Conservation (phyloP, 768 basidiomycete species). For the Boletus pseudo-olivaceus region DNA sequence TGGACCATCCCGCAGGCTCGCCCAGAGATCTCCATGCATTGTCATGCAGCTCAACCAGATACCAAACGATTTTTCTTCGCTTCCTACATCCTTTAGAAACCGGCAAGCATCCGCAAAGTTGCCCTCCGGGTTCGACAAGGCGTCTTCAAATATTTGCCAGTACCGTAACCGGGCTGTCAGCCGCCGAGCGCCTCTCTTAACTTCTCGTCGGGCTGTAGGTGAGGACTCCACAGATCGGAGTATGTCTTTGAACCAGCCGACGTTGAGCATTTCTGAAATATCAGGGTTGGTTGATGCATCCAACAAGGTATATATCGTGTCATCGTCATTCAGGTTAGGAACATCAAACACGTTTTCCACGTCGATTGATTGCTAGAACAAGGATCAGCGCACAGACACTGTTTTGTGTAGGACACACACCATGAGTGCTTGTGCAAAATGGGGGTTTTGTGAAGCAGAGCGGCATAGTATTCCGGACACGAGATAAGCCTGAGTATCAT, state of each 20-base stretch:
- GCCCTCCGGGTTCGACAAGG: slow-evolving; percentile 47
- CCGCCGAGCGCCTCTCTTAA: slow-evolving; percentile 44
- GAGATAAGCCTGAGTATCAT: slow-evolving; percentile 52
- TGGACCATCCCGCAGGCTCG: slow-evolving; percentile 13
- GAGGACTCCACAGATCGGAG: slow-evolving; percentile 17
- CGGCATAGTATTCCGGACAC: slow-evolving; percentile 62
- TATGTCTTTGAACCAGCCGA: slow-evolving; percentile 28
- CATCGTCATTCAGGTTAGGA: slow-evolving; percentile 47
- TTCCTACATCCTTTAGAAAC: slow-evolving; percentile 58
- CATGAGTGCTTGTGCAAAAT: slow-evolving; percentile 41
- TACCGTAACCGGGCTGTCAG: slow-evolving; percentile 49
- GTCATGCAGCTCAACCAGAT: slow-evolving; percentile 72
- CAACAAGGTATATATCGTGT: slow-evolving; percentile 52
- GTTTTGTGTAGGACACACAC: slow-evolving; percentile 26
- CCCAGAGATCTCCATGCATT: slow-evolving; percentile 49
- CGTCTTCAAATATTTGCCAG: slow-evolving; percentile 62
- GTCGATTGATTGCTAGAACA: slow-evolving; percentile 54
- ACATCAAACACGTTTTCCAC: slow-evolving; percentile 52
- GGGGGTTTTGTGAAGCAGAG: slow-evolving; percentile 62
- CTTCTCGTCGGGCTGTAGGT: slow-evolving; percentile 37
- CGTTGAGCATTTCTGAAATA: slow-evolving; percentile 52
- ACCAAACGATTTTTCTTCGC: slow-evolving; percentile 65
- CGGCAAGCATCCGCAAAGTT: slow-evolving; percentile 47
- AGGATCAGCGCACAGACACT: slow-evolving; percentile 7
- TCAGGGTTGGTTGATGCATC: slow-evolving; percentile 65